Percentiles rank a stretch among this genome's conserved stretches.
phyloP scores from a whole-genome alignment of 31 red algal genomes.

The Odonthalia washingtoniensis region DNA sequence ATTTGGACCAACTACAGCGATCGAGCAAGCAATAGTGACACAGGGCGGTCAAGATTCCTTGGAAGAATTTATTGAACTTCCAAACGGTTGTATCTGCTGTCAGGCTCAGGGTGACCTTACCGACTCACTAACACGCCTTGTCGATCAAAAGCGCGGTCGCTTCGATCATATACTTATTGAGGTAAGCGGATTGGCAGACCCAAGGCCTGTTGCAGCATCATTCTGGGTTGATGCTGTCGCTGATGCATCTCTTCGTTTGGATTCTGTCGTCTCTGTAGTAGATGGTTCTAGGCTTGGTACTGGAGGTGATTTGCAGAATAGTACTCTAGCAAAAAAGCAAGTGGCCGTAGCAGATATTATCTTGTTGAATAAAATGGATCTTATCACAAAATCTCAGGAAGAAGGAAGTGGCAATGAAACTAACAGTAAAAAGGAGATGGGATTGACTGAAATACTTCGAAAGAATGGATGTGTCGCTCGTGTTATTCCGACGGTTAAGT shows the following conservation, averaged over 20 bases:
- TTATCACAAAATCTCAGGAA: slow-evolving; percentile 26
- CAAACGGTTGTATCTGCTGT: slow-evolving; percentile 99
- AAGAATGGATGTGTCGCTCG: slow-evolving; percentile 41
- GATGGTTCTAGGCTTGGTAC: slow-evolving; percentile 58
- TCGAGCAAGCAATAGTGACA: slow-evolving; percentile 85
- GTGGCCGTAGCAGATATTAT: slow-evolving; percentile 87
- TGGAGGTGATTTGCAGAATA: slow-evolving; percentile 5
- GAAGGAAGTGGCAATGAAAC: neutral
- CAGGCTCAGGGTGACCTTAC: slow-evolving; percentile 78
- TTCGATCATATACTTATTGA: slow-evolving; percentile 95
- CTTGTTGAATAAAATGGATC: slow-evolving; percentile 87
- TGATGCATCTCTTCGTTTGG: slow-evolving; percentile 64
- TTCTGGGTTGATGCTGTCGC: slow-evolving; percentile 92
- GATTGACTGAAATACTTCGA: neutral
- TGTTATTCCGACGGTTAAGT: slow-evolving; percentile 49
- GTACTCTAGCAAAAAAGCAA: slow-evolving; percentile 61
- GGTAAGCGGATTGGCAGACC: slow-evolving; percentile 88
- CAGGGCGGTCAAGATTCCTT: slow-evolving; percentile 56
- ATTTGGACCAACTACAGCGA: slow-evolving; percentile 58
- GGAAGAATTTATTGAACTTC: slow-evolving; percentile 85
- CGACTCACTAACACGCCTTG: slow-evolving; percentile 58
- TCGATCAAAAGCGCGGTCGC: slow-evolving; percentile 45
- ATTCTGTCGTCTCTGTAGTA: slow-evolving; percentile 82
- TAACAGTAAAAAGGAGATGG: neutral
- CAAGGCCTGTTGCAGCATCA: slow-evolving; percentile 76